Base-by-base conservation (phyloP, 805 yeast genomes). In the Saturnispora halmiae region DNA sequence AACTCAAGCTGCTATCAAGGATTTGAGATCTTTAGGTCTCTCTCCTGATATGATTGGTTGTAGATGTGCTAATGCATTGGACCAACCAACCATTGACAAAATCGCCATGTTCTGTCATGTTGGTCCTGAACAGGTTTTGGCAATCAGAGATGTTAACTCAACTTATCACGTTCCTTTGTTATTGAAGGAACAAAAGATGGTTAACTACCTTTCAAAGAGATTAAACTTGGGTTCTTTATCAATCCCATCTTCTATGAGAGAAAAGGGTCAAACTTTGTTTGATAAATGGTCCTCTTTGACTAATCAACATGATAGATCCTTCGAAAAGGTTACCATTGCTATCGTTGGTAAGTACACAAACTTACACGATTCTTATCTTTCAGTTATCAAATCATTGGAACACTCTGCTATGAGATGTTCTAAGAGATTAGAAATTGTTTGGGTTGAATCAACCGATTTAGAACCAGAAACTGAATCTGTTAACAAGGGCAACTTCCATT, bases 71-170 rank as follows among this genome's bases (percentile, higher is more conserved):
- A 82, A 82, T 51, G 73, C 74, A 56, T 73, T 92, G 52, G 94
- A 83, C 55, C 65, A 66, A 44, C 77, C 87, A 49, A 87, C 96
- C n/a, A 84, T 82, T 57, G 90, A 83, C 49, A 92, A 92, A 67
- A 90, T 92, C 58, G 92, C 96, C 45, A 92, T 92, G 97, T 92
- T 92, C 67, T 90, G 97, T 64, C 97, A 92, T 59, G 98, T 92
- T 52, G 96, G 96, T 24, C 84, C 94, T n/a, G 87, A 90, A 43
- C 97, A 94, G 69, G 97, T 92, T 36, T 73, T 92, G 51, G 96
- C 94, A 37, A 95, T 92, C 41, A 95, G 88, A 58, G 98, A 92
- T 64, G 94, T 92, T 53, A 84, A 83, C 68, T 85, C 96, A 10
- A 90, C 97, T 35, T 92, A 92, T 64, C 98, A 92, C 60, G 97